Evolutionary conservation across 2,329 filamentous ascomycete species (phyloP).

Genomic region (Pseudofabraea citricarpa): DNA sequence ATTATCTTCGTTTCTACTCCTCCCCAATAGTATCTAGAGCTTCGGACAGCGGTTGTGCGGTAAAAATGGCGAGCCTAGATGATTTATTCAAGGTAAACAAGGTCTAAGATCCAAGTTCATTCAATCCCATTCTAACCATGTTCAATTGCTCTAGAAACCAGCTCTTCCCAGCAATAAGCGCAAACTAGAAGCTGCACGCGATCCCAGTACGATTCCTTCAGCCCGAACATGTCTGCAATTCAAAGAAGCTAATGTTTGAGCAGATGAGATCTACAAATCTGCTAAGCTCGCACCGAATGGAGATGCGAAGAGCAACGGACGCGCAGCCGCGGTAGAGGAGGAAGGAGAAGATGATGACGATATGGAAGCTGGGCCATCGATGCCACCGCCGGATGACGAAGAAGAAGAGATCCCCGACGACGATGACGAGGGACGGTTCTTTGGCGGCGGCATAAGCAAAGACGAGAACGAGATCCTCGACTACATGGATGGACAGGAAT

Average conservation of each 20-base stretch:
- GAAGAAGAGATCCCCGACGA: slow-evolving; percentile 54
- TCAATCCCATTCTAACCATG: background rate
- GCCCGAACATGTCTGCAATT: background rate
- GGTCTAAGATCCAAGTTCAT: background rate
- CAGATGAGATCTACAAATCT: slow-evolving; percentile 61
- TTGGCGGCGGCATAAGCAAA: slow-evolving; percentile 81
- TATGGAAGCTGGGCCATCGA: slow-evolving; percentile 44
- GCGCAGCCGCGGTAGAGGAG: slow-evolving; percentile 24
- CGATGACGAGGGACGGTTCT: slow-evolving; percentile 93
- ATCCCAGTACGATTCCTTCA: slow-evolving; percentile 50
- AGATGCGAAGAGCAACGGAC: slow-evolving; percentile 30
- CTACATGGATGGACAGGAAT: slow-evolving; percentile 70
- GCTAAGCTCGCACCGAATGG: slow-evolving; percentile 45
- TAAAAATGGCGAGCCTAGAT: slow-evolving; percentile 3
- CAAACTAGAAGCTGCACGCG: slow-evolving; percentile 56
- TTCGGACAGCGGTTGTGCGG: background rate
- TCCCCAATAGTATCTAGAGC: background rate
- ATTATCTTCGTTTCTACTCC: background rate
- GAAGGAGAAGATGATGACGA: slow-evolving; percentile 36
- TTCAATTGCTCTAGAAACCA: slow-evolving; percentile 21
- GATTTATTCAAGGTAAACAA: slow-evolving; percentile 5
- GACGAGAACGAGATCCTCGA: slow-evolving; percentile 81
- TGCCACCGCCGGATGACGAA: slow-evolving; percentile 46
- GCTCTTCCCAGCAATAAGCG: slow-evolving; percentile 47
- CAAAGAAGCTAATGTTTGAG: slow-evolving; percentile 5